Evolutionary conservation across 768 basidiomycete genomes (phyloP).

Genomic region (Lentinula sp.): DNA sequence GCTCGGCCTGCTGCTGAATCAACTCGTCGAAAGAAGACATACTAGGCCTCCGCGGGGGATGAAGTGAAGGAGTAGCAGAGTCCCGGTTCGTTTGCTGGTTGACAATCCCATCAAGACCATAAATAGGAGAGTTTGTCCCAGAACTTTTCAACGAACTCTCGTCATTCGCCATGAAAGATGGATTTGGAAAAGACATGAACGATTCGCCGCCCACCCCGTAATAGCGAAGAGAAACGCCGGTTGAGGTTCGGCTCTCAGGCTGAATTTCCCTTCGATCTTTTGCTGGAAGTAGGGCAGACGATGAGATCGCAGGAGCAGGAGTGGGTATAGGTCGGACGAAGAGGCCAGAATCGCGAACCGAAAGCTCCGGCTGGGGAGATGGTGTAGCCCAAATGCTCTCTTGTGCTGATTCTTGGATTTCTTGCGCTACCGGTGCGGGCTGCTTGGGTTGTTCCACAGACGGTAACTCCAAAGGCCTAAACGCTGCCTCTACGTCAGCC

Average conservation of each 20-base stretch:
- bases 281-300: neutral
- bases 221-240: conserved; percentile 24
- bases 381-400: neutral
- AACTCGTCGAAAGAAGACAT: conserved; percentile 43
- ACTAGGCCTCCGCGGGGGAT: conserved; percentile 13
- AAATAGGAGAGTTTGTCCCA: conserved; percentile 34
- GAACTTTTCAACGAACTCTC: neutral
- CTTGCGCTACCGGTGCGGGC: neutral
- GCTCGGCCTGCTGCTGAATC: conserved; percentile 53
- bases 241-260: conserved; percentile 10
- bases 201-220: conserved; percentile 19
- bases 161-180: neutral
- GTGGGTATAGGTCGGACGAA: neutral
- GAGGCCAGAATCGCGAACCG: neutral
- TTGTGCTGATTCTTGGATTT: neutral
- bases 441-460: neutral
- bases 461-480: neutral
- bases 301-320: neutral
- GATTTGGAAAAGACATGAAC: conserved; percentile 5
- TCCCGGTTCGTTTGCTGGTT: conserved; percentile 5
- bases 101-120: conserved; percentile 35
- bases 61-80: conserved; percentile 1
- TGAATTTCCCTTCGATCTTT: neutral
- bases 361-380: neutral
- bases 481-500: neutral